A percentile compares a stretch with the other conserved stretches of the same genome.
These are phyloP conservation scores for Cyphellophora europaea DNA, from an alignment of 2,329 filamentous ascomycete species.

Conservation along the genomic window DNA sequence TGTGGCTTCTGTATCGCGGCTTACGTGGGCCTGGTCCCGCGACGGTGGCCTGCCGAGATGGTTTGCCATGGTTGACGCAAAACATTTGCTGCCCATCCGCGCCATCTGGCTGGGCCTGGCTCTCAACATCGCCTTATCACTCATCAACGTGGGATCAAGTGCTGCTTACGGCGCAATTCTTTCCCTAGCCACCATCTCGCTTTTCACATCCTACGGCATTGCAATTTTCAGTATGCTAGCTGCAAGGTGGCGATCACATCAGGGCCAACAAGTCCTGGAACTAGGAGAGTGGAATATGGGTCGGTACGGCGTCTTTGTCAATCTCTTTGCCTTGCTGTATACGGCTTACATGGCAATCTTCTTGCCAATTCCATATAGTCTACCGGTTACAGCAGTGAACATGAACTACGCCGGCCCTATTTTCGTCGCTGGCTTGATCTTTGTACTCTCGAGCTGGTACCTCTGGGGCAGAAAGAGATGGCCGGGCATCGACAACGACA, in stretches of 20 bases:
- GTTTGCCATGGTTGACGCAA: slow-evolving; percentile 23
- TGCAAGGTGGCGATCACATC: slow-evolving; percentile 32
- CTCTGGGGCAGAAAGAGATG: not conserved
- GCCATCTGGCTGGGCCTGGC: slow-evolving; percentile 8
- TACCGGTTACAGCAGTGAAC: slow-evolving; percentile 41
- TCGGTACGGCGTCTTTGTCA: slow-evolving; percentile 36
- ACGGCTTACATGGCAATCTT: slow-evolving; percentile 45
- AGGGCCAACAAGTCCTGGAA: slow-evolving; percentile 32
- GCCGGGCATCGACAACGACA: no score
- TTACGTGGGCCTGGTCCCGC: slow-evolving; percentile 44
- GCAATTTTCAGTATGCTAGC: slow-evolving; percentile 39
- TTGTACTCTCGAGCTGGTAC: slow-evolving; percentile 24
- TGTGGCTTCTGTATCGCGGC: slow-evolving; percentile 42
- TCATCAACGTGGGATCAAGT: slow-evolving; percentile 15
- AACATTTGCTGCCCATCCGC: slow-evolving; percentile 18
- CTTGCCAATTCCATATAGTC: slow-evolving; percentile 45
- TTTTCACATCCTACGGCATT: slow-evolving; percentile 42
- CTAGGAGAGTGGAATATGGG: no score
- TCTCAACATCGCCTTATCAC: slow-evolving; percentile 5
- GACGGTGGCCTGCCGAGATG: slow-evolving; percentile 39
- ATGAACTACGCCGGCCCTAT: slow-evolving; percentile 48
- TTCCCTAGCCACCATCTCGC: slow-evolving; percentile 37
- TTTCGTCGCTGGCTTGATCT: slow-evolving; percentile 43
- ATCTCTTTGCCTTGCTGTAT: slow-evolving; percentile 42
- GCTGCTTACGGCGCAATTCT: slow-evolving; percentile 20